Percentiles rank a stretch among this genome's conserved stretches.
phyloP scores from a whole-genome alignment of 805 yeast species.

The Pichia kluyveri region DNA sequence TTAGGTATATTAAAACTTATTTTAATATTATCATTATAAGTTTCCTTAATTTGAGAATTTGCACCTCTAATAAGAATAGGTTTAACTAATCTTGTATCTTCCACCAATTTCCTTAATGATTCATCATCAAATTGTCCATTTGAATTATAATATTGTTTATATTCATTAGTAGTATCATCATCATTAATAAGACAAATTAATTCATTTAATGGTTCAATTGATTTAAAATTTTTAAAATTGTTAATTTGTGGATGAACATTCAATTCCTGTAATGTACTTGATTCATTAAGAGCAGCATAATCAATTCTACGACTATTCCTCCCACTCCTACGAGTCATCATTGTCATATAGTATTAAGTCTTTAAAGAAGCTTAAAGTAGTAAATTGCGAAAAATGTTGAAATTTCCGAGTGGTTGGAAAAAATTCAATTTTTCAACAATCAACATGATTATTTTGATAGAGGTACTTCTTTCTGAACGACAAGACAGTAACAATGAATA shows the following conservation, averaged over 20 bases:
- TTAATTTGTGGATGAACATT: conserved; percentile 53
- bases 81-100: conserved; percentile 19
- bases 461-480: too few species aligned
- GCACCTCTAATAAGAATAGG: conserved; percentile 27
- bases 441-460: too few species aligned
- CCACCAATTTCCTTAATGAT: conserved; percentile 15
- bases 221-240: conserved; percentile 16
- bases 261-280: conserved; percentile 42
- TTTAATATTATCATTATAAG: conserved; percentile 8
- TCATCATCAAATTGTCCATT: conserved; percentile 20
- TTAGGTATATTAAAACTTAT: conserved; percentile 34
- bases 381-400: too few species aligned
- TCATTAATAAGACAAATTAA: conserved; percentile 22
- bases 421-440: too few species aligned
- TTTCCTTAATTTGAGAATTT: conserved; percentile 10
- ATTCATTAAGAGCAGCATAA: conserved; percentile 71
- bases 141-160: neutral
- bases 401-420: too few species aligned
- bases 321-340: neutral
- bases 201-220: conserved; percentile 9
- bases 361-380: too few species aligned
- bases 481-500: neutral
- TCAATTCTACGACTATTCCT: conserved; percentile 46
- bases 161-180: conserved; percentile 5
- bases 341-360: too few species aligned